phyloP scores from a whole-genome alignment of 306 rosid genomes.

The Quercus berberidifolia region DNA sequence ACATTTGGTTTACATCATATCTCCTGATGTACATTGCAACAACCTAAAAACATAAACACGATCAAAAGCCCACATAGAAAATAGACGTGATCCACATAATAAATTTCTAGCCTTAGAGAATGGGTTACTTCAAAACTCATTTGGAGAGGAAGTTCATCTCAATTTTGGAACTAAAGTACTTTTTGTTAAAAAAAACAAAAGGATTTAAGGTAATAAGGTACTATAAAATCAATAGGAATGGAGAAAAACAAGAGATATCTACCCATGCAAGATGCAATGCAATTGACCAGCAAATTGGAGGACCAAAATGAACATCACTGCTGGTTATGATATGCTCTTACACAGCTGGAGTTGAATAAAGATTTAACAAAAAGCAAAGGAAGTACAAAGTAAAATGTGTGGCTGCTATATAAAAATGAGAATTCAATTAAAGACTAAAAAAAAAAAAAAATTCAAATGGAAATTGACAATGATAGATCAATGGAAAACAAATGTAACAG shows the following conservation, averaged over 20 bases:
- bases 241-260: background rate
- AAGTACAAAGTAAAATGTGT: background rate
- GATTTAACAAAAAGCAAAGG: background rate
- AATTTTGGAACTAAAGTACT: background rate
- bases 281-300: background rate
- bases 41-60: background rate
- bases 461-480: background rate
- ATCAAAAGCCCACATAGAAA: background rate
- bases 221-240: background rate
- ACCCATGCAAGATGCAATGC: conserved; percentile 3
- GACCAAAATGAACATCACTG: conserved; percentile 7
- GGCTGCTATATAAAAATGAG: background rate
- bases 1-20: conserved; percentile 7
- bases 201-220: background rate
- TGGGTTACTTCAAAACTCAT: background rate
- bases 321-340: background rate
- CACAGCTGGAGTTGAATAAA: background rate
- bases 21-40: background rate
- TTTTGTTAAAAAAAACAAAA: background rate
- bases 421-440: background rate
- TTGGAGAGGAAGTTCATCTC: background rate
- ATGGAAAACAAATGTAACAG: background rate
- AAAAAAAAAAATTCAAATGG: background rate
- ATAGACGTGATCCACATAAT: background rate
- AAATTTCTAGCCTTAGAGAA: background rate